A percentile compares a stretch with the other conserved stretches of the same genome.
Evolutionary conservation across 2,329 filamentous ascomycete species (phyloP).

Genomic region (Paracoccidioides brasiliensis): DNA sequence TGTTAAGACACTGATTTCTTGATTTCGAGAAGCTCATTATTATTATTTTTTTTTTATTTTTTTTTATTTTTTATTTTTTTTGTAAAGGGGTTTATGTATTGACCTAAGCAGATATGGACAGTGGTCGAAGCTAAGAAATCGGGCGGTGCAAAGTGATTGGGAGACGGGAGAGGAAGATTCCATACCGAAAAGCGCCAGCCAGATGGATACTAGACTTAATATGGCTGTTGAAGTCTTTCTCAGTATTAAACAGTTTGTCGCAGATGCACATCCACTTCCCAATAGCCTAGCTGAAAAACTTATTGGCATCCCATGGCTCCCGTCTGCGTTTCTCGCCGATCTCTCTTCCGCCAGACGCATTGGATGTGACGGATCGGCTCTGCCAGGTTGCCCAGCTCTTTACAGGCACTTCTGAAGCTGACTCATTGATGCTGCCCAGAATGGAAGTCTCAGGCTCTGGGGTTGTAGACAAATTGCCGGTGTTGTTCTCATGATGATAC

Average conservation of each 20-base stretch:
- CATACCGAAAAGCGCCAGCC: slow-evolving; percentile 14
- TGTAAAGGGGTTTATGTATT: too few species aligned
- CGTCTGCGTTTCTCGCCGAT: background rate
- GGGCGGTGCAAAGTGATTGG: slow-evolving; percentile 2
- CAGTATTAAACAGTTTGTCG: slow-evolving; percentile 14
- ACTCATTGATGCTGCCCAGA: background rate
- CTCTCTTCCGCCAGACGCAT: background rate
- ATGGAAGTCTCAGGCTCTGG: background rate
- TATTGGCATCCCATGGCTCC: slow-evolving; percentile 17
- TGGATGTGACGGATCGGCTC: background rate
- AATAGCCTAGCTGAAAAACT: slow-evolving; percentile 20
- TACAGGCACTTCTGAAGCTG: background rate
- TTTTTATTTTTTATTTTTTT: slow-evolving; percentile 6
- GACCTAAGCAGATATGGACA: background rate
- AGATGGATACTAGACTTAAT: slow-evolving; percentile 17
- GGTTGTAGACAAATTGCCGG: background rate
- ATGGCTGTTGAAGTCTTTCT: slow-evolving; percentile 22
- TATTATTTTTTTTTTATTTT: slow-evolving; percentile 6
- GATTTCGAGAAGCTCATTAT: background rate
- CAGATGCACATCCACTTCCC: slow-evolving; percentile 26
- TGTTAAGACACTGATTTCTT: slow-evolving; percentile 4
- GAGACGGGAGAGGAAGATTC: background rate
- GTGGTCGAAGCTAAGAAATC: background rate
- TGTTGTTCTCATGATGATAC: background rate
- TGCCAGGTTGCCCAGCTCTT: background rate